These are phyloP conservation scores for Talaromyces sp. DNA, from an alignment of 2,329 filamentous ascomycete genomes.

Conservation along the genomic window DNA sequence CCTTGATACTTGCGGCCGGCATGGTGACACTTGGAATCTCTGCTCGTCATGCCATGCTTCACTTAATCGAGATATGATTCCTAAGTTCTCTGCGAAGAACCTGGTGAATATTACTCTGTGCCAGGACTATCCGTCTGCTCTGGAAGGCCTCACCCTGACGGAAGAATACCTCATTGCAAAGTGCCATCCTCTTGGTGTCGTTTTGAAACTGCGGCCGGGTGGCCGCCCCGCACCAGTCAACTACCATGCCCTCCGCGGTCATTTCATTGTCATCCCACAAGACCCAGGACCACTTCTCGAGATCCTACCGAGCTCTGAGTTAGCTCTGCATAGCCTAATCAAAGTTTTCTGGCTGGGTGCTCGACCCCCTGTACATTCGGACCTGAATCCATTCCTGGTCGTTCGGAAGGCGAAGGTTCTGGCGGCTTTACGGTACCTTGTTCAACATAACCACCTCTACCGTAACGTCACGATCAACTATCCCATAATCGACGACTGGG, in stretches of 20 bases:
- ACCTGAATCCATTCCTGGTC: not conserved
- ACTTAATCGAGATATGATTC: not conserved
- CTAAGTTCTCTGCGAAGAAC: constrained; percentile 12
- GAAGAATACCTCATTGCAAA: constrained; percentile 7
- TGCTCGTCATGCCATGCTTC: not conserved
- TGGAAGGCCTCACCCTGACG: constrained; percentile 7
- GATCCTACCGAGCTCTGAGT: constrained; percentile 8
- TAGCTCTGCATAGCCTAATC: not conserved
- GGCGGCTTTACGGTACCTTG: not conserved
- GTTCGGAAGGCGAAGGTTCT: not conserved
- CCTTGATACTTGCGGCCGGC: not conserved
- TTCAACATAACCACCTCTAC: not conserved
- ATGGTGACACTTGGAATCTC: not conserved
- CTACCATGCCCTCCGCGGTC: constrained; percentile 10
- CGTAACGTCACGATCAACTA: not conserved
- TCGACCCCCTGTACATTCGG: not conserved
- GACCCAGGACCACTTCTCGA: constrained; percentile 13
- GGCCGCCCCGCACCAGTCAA: not conserved
- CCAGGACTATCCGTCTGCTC: constrained; percentile 5
- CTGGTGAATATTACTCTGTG: constrained; percentile 13
- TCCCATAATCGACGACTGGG: not conserved
- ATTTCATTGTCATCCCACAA: constrained; percentile 16
- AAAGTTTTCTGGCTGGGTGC: not conserved
- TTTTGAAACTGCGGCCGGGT: constrained; percentile 9
- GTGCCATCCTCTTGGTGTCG: constrained; percentile 3